Percentiles rank a stretch among this genome's conserved stretches.
Conservation (phyloP, 2,329 filamentous ascomycete genomes). For the Annulohypoxylon truncatum region DNA sequence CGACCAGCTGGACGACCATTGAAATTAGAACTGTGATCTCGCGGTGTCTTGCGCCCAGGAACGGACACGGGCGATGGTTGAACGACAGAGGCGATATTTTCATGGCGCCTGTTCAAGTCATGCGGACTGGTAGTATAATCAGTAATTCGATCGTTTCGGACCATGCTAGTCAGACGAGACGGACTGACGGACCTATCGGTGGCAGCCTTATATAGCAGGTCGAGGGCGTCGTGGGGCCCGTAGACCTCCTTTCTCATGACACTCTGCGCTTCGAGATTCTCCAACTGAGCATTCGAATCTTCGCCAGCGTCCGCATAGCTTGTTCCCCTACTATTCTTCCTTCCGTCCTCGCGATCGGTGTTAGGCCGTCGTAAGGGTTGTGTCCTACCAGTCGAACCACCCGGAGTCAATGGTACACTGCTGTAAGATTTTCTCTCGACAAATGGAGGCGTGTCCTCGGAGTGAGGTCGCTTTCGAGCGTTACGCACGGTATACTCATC, state of each 20-base stretch:
- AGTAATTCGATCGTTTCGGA: constrained; percentile 32
- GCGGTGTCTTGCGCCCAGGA: constrained; percentile 41
- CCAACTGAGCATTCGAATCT: constrained; percentile 70
- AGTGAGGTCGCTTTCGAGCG: constrained; percentile 74
- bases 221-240: constrained; percentile 91
- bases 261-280: constrained; percentile 72
- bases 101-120: constrained; percentile 43
- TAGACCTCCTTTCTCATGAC: constrained; percentile 81
- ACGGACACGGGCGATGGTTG: constrained; percentile 44
- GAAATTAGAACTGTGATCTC: constrained; percentile 38
- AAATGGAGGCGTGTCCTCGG: constrained; percentile 59
- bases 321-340: constrained; percentile 48
- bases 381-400: constrained; percentile 72
- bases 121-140: constrained; percentile 46
- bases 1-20: constrained; percentile 42
- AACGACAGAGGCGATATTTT: constrained; percentile 42
- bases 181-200: constrained; percentile 65
- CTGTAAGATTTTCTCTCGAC: constrained; percentile 61
- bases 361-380: constrained; percentile 74
- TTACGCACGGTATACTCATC: constrained; percentile 79
- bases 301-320: constrained; percentile 54
- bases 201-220: constrained; percentile 89
- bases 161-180: constrained; percentile 33
- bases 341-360: constrained; percentile 52
- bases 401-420: constrained; percentile 71